Conservation (phyloP, 345 rosid species). For the Carallia brachiata region DNA sequence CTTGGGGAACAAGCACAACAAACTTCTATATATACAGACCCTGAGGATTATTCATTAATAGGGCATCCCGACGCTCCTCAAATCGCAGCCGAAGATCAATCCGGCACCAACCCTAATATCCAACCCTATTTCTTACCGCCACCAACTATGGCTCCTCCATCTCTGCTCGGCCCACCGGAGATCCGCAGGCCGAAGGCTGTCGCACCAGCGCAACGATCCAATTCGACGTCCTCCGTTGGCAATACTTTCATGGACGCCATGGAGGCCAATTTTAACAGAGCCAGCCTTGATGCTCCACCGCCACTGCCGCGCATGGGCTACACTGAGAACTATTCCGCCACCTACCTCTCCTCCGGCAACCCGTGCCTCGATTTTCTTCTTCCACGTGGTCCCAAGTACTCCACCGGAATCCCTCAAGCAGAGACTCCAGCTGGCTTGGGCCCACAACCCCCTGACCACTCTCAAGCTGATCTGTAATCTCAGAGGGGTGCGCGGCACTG, state of each 20-base stretch:
- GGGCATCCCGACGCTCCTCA: no score
- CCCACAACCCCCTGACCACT: constrained; percentile 44
- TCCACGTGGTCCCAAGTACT: constrained; percentile 53
- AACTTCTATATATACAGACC: no score
- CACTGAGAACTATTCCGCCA: constrained; percentile 45
- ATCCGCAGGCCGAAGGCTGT: constrained; percentile 4
- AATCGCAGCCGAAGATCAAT: no score
- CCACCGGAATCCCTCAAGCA: constrained; percentile 27
- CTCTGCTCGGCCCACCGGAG: constrained; percentile 44
- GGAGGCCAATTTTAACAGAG: constrained; percentile 38
- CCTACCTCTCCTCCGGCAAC: constrained; percentile 40
- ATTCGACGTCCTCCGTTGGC: neutral
- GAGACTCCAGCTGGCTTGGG: constrained; percentile 43
- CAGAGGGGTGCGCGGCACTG: constrained; percentile 64
- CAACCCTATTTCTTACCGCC: no score
- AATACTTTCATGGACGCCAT: constrained; percentile 41
- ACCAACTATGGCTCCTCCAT: constrained; percentile 25
- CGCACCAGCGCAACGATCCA: neutral
- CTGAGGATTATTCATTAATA: no score
- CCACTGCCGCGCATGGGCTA: constrained; percentile 31
- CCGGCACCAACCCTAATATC: no score
- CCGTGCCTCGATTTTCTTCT: constrained; percentile 67
- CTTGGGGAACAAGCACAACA: no score
- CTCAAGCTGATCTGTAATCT: constrained; percentile 64
- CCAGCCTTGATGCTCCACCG: neutral